Evolutionary conservation across 805 yeast species (phyloP), one percentile per base, ranked within the genome.

Genomic region (Blastobotrys peoriensis): DNA sequence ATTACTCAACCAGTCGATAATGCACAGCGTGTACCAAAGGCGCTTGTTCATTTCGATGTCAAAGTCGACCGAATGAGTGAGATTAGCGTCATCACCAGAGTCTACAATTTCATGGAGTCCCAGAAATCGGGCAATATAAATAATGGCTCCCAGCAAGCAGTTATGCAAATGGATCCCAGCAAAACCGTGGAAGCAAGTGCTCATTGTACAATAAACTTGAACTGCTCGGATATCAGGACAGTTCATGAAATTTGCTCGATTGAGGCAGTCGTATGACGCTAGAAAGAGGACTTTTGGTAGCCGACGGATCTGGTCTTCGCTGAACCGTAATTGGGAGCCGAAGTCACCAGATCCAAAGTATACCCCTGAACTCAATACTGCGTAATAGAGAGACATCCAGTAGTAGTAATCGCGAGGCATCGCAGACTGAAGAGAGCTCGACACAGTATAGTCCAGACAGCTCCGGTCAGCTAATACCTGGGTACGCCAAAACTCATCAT

Each of bases 161-260:
- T 33, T 33, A 18, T 33, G 35, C 16, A 33, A 13, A 18, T 33
- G 35, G 5, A 33, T 33, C 35, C 35, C 35, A 6, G 35, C 35
- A 33, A 33, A 33, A 5, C 35, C 35, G n/a, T 33, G 35, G 13
- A 33, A 33, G 13, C 35, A 33, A n/a, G 35, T 33, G n/a, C 35
- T 33, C n/a, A 33, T n/a, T 5, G 35, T 33, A 13, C 35, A 33
- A 18, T 33, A 33, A 13, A 33, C 16, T 33, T 33, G 35, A 5
- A 33, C 35, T 5, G 35, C n/a, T 6, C 35, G 35, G 5, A 33
- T 33, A 10, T 33, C 35, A 6, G 35, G 35, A 16, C n/a, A 16
- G 35, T 33, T 33, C 35, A 33, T 33, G 13, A 33, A 33, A 10
- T 33, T 18, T 5, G 35, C 35, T 6, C 35, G 35, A 33, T 33